Conservation (phyloP, 179 eudicot genomes). For the Spinacia oleracea region DNA sequence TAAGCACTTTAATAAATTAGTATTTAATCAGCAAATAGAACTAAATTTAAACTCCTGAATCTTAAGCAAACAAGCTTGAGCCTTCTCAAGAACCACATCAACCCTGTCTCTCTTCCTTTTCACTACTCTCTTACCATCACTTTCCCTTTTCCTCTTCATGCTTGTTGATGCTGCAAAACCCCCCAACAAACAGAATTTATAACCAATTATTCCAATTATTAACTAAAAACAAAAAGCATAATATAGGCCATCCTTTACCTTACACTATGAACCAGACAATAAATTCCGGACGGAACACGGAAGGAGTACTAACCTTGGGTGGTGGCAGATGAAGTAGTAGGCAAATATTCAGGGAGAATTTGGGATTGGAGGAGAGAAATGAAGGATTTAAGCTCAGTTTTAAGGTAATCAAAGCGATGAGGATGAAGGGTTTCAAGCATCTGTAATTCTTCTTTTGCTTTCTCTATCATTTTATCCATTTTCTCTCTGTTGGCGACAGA, state of each 20-base stretch:
- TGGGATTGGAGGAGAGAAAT: conserved; percentile 39
- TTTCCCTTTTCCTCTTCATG: conserved; percentile 38
- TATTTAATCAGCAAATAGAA: conserved; percentile 7
- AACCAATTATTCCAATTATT: not conserved
- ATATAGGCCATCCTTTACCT: too few relatives aligned
- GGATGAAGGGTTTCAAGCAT: conserved; percentile 58
- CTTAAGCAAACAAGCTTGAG: conserved; percentile 59
- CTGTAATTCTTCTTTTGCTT: conserved; percentile 35
- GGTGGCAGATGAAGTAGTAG: conserved; percentile 41
- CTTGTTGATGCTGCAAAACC: conserved; percentile 49
- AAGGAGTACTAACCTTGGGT: conserved; percentile 49
- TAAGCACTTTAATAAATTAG: too few relatives aligned
- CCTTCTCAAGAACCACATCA: conserved; percentile 56
- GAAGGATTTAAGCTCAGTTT: conserved; percentile 58
- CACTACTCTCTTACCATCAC: not conserved
- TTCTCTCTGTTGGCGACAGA: not conserved
- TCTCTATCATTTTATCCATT: conserved; percentile 45
- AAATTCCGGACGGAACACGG: not conserved
- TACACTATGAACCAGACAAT: not conserved
- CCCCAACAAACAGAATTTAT: not conserved
- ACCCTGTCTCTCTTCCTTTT: conserved; percentile 34
- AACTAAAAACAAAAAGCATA: not conserved
- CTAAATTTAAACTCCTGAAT: conserved; percentile 52
- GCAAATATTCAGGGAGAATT: conserved; percentile 6
- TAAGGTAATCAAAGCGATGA: conserved; percentile 45